These are phyloP conservation scores for Microbotryomycetes sp. DNA, from an alignment of 1,284 basidiomycete species.

Conservation along the genomic window DNA sequence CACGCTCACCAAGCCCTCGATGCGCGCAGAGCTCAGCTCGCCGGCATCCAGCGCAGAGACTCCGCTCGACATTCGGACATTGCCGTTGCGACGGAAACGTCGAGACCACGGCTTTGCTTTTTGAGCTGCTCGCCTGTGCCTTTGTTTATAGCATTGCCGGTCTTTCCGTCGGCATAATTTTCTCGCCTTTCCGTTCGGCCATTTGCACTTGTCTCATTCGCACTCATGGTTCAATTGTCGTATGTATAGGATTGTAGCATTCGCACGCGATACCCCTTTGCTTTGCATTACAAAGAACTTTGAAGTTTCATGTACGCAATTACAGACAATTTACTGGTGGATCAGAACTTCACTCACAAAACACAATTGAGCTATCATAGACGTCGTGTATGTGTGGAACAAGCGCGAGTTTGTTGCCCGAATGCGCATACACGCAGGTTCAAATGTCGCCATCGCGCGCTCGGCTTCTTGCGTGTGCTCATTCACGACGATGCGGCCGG, in stretches of 20 bases:
- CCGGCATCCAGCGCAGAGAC: not conserved
- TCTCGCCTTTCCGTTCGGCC: not conserved
- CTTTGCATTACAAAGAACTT: not conserved
- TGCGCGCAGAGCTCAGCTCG: not conserved
- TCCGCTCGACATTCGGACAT: not conserved
- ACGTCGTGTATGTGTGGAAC: no score
- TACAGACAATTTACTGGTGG: no score
- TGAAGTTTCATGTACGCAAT: not conserved
- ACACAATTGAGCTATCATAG: no score
- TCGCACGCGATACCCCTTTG: not conserved
- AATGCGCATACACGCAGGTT: no score
- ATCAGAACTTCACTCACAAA: no score
- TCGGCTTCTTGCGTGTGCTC: no score
- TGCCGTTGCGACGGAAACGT: not conserved
- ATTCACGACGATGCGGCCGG: not conserved
- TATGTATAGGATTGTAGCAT: not conserved
- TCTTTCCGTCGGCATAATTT: no score
- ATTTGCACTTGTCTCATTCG: not conserved
- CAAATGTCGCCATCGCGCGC: no score
- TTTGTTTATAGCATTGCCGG: not conserved
- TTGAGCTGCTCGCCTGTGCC: not conserved
- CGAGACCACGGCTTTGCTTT: slow-evolving; percentile 1
- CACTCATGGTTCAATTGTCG: not conserved
- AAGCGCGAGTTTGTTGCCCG: no score
- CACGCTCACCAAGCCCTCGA: not conserved